Percentiles rank a stretch among this genome's conserved stretches.
These are phyloP conservation scores for Raddia distichophylla DNA, from an alignment of 176 grass and related monocot genomes.

Conservation along the genomic window DNA sequence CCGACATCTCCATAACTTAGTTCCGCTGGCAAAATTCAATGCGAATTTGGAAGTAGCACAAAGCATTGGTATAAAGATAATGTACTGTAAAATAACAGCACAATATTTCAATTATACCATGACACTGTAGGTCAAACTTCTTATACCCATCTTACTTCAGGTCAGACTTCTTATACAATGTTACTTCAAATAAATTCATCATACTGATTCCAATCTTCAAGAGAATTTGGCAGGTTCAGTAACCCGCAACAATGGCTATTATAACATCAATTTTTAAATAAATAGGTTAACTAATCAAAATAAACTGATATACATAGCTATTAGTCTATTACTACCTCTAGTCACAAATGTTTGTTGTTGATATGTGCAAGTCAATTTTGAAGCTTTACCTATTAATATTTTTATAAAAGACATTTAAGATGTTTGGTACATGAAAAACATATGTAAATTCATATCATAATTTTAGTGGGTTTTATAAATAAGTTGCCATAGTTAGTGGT, in stretches of 20 bases:
- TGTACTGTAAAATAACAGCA: not conserved
- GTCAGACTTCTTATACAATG: not conserved
- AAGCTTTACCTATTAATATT: too few species aligned
- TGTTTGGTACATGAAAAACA: too few species aligned
- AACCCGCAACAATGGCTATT: not conserved
- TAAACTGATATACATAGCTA: not conserved
- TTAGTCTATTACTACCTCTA: not conserved
- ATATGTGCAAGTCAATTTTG: too few species aligned
- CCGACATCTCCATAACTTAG: slow-evolving; percentile 10
- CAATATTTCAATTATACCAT: not conserved
- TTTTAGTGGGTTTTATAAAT: too few species aligned
- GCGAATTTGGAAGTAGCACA: slow-evolving; percentile 1
- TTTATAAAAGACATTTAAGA: too few species aligned
- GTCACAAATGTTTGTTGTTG: too few species aligned
- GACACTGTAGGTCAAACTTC: not conserved
- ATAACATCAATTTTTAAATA: not conserved
- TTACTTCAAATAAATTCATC: not conserved
- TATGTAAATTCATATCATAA: too few species aligned
- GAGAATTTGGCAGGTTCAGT: not conserved
- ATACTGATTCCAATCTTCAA: not conserved
- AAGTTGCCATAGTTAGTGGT: too few species aligned
- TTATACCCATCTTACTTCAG: not conserved
- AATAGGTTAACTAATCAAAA: not conserved
- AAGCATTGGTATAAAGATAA: not conserved
- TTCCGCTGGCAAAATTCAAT: slow-evolving; percentile 24